Base-by-base conservation (phyloP, 257 asterid species). In the Voacanga thouarsii region DNA sequence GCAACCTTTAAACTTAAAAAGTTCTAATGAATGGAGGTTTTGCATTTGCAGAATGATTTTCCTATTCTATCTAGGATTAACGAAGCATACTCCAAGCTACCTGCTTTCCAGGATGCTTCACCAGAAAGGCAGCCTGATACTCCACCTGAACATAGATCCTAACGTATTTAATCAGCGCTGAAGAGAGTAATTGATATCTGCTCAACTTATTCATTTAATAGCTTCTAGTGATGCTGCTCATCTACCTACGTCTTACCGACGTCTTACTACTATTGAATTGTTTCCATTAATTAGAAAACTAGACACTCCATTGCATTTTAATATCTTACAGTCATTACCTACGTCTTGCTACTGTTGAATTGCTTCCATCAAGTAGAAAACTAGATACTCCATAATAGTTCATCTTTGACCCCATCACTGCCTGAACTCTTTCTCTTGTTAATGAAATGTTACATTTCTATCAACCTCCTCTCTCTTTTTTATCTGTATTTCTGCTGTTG, bases 121-220 rank as follows among this genome's bases (percentile, higher is more conserved):
- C 92, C 93, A 7, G 89, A 77, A 82, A 90, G 83, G 63, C 96
- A 90, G 79, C 89, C 89, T 53, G 96, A 87, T 82, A 33, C 96
- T n/a, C 89, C 90, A 7, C 83, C 85, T 21, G 67, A 73, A 10
- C 23, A 18, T 14, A 50, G 77, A 56, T 21, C 45, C 49, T 73
- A 43, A 73, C 51, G 41, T 51, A 72, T 11, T 71, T 50, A 26
- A 33, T 28, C 24, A 16, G n/a, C 15, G 8, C 19, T 28, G 26
- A 55, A 51, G 9, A 51, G 16, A 33, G 26, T 68, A 41, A 21
- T 21, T 41, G 28, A 41, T 68, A 41, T 18, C 26, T 39, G 51
- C 51, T 39, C 30, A 19, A 19, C 19, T 37, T 43, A 41, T 41
- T 37, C 9, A 5, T 65, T 37, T 6, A 6, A 2, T 3, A 1